These are phyloP conservation scores for Murraya paniculata DNA, from an alignment of 345 rosid genomes.

Conservation along the genomic window DNA sequence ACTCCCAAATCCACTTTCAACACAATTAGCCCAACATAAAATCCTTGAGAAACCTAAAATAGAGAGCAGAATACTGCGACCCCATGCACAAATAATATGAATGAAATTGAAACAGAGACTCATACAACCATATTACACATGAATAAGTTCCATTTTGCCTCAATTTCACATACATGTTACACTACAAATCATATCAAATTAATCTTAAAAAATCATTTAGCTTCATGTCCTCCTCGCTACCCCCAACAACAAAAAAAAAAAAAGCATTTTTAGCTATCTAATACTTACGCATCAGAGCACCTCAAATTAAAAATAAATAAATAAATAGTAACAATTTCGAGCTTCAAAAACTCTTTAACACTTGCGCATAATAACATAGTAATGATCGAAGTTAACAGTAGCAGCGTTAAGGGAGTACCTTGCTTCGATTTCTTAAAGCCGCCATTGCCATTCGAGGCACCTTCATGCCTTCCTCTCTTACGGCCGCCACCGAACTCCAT, in stretches of 20 bases:
- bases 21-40: background rate
- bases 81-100: background rate
- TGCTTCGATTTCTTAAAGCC: constrained; percentile 54
- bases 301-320: background rate
- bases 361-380: background rate
- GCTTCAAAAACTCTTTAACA: background rate
- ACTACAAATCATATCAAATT: background rate
- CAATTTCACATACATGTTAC: background rate
- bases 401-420: constrained; percentile 33
- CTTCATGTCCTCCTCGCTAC: background rate
- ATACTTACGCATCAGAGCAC: background rate
- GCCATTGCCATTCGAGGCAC: constrained; percentile 47
- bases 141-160: background rate
- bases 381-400: background rate
- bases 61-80: background rate
- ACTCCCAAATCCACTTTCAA: constrained; percentile 4
- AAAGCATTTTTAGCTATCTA: background rate
- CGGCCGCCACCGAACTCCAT: constrained; percentile 49
- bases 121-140: background rate
- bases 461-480: constrained; percentile 48
- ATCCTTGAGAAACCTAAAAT: background rate
- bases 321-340: background rate
- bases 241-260: background rate
- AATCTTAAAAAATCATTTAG: too few species aligned
- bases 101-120: background rate